Percentiles rank a stretch among this genome's conserved stretches.
phyloP scores from a whole-genome alignment of 306 rosid species.

The Corylus americana region DNA sequence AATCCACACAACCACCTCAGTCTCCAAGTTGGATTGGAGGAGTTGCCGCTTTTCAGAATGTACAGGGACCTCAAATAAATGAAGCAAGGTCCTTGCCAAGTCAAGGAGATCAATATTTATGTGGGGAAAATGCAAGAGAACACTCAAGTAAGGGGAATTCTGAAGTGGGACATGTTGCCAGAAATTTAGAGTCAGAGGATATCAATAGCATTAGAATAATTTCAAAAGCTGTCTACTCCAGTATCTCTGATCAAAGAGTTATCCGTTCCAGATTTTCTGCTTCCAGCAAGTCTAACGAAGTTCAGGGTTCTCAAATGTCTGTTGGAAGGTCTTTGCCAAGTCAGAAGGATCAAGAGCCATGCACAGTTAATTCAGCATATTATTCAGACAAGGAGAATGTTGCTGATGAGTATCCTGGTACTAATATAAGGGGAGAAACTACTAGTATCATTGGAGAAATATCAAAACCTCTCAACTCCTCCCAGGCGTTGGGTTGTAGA shows the following conservation, averaged over 20 bases:
- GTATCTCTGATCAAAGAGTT: slow-evolving; percentile 16
- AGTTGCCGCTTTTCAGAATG: slow-evolving; percentile 15
- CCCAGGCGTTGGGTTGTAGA: slow-evolving; percentile 29
- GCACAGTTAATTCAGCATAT: slow-evolving; percentile 25
- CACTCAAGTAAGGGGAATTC: slow-evolving; percentile 22
- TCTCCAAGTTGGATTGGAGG: slow-evolving; percentile 25
- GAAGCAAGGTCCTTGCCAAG: slow-evolving; percentile 29
- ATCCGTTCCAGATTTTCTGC: slow-evolving; percentile 18
- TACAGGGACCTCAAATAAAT: slow-evolving; percentile 24
- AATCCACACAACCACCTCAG: slow-evolving; percentile 28
- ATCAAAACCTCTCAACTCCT: slow-evolving; percentile 30
- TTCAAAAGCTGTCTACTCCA: slow-evolving; percentile 21
- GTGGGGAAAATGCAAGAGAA: slow-evolving; percentile 25
- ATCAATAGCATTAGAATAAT: slow-evolving; percentile 14
- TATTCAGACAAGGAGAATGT: slow-evolving; percentile 34
- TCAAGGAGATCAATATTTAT: slow-evolving; percentile 36
- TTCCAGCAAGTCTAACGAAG: slow-evolving; percentile 31
- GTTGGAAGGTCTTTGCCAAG: slow-evolving; percentile 33
- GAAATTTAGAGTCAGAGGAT: slow-evolving; percentile 24
- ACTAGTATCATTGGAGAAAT: slow-evolving; percentile 29
- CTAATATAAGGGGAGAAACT: slow-evolving; percentile 32
- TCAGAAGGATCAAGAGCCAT: slow-evolving; percentile 29
- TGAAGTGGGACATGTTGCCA: slow-evolving; percentile 20
- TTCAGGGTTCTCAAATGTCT: slow-evolving; percentile 22
- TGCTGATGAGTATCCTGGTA: slow-evolving; percentile 33